Evolutionary conservation across 306 rosid species (phyloP), one percentile per base, ranked within the genome.

Genomic region (Abrus precatorius): DNA sequence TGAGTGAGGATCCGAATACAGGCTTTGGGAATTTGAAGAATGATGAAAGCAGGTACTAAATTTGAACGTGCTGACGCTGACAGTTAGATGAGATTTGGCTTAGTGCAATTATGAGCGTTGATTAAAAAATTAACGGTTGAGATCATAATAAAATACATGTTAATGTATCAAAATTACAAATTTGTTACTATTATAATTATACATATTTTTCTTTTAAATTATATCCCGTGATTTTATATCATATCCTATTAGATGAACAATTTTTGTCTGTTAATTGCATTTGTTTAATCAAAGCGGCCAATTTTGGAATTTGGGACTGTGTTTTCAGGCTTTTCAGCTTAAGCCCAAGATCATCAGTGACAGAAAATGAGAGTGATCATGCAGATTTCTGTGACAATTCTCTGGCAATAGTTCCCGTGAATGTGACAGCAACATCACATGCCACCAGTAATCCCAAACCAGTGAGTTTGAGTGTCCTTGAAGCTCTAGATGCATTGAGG

Each of bases 401-500:
- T 43, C 62, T 83, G 64, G 95, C 92, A 50, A 14, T 88, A 63
- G 92, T 88, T 45, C 89, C 91, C 9, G 82, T 82, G 80, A 74
- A 29, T 52, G 57, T 78, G 76, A 85, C 84, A 67, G 48, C 50
- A 54, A 83, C 75, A 68, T 69, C 88, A 78, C 78, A 82, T 62
- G 77, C 41, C 74, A 75, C 62, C 41, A 81, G 60, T 62, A 84
- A 86, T 50, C 69, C 65, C 72, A 89, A 89, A 82, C 85, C 86
- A 68, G 81, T 88, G 6, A 65, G 77, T 63, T 75, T 82, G 63
- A 91, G 87, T 80, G 93, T 84, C 1, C 27, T 73, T 50, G 87
- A 91, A 74, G 90, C 85, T 65, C 83, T 90, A 75, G 87, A 87
- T 55, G 84, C 91, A 29, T 66, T 85, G 34, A 86, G 87, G 85